phyloP scores from a whole-genome alignment of 257 asterid genomes.

The Scutellaria galericulata region DNA sequence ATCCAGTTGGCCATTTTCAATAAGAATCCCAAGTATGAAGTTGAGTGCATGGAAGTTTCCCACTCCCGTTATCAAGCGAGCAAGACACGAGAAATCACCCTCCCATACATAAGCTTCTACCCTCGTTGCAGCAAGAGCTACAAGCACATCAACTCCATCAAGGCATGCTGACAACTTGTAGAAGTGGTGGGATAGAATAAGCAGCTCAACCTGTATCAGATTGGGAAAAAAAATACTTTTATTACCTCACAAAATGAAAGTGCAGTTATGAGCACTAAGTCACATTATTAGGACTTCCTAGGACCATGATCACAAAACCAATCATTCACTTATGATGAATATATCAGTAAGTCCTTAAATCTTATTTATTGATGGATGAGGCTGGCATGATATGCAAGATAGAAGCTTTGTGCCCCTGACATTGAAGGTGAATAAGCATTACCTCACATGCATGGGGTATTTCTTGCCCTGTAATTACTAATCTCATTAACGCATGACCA shows the following conservation, averaged over 20 bases:
- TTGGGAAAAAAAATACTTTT: conserved; percentile 15
- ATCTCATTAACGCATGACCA: conserved; percentile 95
- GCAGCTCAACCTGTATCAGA: conserved; percentile 88
- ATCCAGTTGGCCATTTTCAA: conserved; percentile 93
- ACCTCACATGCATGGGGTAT: conserved; percentile 99
- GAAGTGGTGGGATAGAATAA: conserved; percentile 96
- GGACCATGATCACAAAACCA: background rate
- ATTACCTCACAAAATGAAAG: conserved; percentile 10
- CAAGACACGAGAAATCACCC: conserved; percentile 95
- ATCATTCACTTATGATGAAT: conserved; percentile 12
- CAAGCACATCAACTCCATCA: conserved; percentile 99
- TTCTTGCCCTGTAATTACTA: conserved; percentile 97
- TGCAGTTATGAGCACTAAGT: conserved; percentile 11
- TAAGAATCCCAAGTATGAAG: conserved; percentile 92
- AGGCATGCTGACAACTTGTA: conserved; percentile 96
- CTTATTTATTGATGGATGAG: conserved; percentile 7
- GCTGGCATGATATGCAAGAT: background rate
- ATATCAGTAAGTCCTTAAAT: background rate
- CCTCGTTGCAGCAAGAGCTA: conserved; percentile 96
- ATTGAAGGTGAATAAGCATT: conserved; percentile 30
- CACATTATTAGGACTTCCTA: background rate
- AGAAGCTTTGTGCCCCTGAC: conserved; percentile 15
- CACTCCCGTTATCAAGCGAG: conserved; percentile 97
- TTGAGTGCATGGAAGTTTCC: conserved; percentile 93
- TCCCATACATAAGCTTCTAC: conserved; percentile 96